phyloP scores from a whole-genome alignment of 768 basidiomycete genomes.

The Boletellus emodensis region DNA sequence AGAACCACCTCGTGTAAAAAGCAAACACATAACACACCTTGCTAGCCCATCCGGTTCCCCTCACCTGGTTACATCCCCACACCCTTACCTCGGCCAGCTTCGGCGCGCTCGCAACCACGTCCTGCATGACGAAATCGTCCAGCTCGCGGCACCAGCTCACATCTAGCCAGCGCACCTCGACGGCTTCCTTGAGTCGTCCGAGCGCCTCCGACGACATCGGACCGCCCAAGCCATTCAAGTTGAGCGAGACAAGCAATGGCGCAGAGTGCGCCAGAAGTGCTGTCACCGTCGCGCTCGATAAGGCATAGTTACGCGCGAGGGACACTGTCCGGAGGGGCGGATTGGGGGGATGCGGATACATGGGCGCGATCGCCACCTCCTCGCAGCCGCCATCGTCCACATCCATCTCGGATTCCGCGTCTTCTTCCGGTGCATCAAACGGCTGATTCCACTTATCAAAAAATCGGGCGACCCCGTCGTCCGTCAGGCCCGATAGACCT shows the following conservation, averaged over 20 bases:
- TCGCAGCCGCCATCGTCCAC: constrained; percentile 6
- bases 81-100: constrained; percentile 45
- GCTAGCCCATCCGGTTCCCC: constrained; percentile 37
- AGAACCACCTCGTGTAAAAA: not conserved
- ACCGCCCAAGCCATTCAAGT: constrained; percentile 72
- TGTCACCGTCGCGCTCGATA: constrained; percentile 50
- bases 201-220: constrained; percentile 50
- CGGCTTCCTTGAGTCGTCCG: constrained; percentile 32
- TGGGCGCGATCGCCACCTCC: too few relatives aligned
- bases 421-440: constrained; percentile 11
- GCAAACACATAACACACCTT: constrained; percentile 36
- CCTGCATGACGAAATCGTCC: constrained; percentile 80
- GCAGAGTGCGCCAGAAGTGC: constrained; percentile 72
- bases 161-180: constrained; percentile 58
- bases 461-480: constrained; percentile 64
- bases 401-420: constrained; percentile 17
- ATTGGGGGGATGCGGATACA: constrained; percentile 27
- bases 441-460: constrained; percentile 52
- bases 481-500: constrained; percentile 58
- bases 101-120: constrained; percentile 47
- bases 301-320: constrained; percentile 57
- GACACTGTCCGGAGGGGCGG: constrained; percentile 51
- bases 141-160: constrained; percentile 81
- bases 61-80: constrained; percentile 53
- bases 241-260: constrained; percentile 49